A percentile compares a stretch with the other conserved stretches of the same genome.
These are phyloP conservation scores for Termitomyces sp. DNA, from an alignment of 1,284 basidiomycete species.

Conservation along the genomic window DNA sequence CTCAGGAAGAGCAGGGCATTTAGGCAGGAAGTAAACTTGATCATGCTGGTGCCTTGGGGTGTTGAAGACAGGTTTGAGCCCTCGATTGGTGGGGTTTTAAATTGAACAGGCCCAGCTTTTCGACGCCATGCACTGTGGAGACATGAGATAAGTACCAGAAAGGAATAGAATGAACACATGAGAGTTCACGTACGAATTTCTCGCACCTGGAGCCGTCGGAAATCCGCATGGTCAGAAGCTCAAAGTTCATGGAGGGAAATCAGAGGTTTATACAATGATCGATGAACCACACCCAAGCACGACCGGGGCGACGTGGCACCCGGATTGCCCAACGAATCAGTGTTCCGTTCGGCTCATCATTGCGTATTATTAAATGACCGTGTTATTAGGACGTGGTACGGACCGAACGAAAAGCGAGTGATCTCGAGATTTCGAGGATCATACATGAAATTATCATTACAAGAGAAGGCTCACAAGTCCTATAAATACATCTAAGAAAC, in stretches of 20 bases:
- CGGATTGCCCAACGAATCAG: too few relatives aligned
- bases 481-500: not conserved
- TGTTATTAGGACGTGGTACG: not conserved
- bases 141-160: not conserved
- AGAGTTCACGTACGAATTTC: not conserved
- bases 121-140: not conserved
- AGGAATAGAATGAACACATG: not conserved
- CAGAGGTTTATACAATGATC: too few relatives aligned
- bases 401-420: not conserved
- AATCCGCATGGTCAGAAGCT: not conserved
- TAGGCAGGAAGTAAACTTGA: slow-evolving; percentile 25
- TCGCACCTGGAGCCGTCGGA: not conserved
- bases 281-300: too few relatives aligned
- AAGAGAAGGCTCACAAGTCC: not conserved
- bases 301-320: too few relatives aligned
- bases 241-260: not conserved
- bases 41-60: slow-evolving; percentile 15
- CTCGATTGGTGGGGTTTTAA: not conserved
- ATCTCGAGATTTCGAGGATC: not conserved
- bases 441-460: not conserved
- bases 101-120: not conserved
- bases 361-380: not conserved
- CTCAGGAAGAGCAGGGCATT: slow-evolving; percentile 29
- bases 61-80: not conserved
- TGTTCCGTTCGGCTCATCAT: not conserved